Evolutionary conservation across 1,139 yeast species (phyloP), one percentile per base, ranked within the genome.

Genomic region (Lodderomyces orthopsilosis): DNA sequence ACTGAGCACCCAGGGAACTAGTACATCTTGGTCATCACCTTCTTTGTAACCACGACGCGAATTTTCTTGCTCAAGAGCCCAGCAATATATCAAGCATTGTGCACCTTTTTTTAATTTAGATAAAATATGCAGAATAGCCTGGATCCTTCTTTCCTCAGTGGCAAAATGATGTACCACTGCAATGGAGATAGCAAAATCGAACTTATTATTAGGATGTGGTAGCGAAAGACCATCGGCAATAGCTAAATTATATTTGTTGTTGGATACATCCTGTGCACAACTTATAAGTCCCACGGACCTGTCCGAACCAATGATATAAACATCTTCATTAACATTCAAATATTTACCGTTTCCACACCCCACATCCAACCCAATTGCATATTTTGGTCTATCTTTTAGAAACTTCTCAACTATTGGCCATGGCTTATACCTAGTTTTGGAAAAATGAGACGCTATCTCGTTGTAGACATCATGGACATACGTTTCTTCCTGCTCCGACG

Each of bases 261-360:
- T 70, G 21, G 83, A 69, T 21, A 63, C 57, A 6, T 68, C 72
- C 41, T 63, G 63, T 0, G 96, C 98, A 62, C 95, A 88, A 18
- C 68, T 65, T 3, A 88, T 77, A 34, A 93, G 70, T 2, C 95
- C 95, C 28, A 77, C 79, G 0, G 96, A 88, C 45, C 90, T 66
- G 58, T 93, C 98, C 5, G 94, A 82, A 1, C 97, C 98, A 21
- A 93, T 62, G 19, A 91, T 74, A 53, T 61, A 83, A 4, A 93
- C 58, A 33, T 83, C 73, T 9, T 76, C 69, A 61, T 91, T 91
- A 9, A 90, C 77, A 2, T 77, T 77, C 44, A 93, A 63, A 58
- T 94, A 93, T 58, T 93, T 93, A 9, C 98, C 98, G 58, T 94
- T 93, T 2, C 98, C 98, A 62, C 98, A 93, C 0, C 98, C 98